A percentile compares a stretch with the other conserved stretches of the same genome.
phyloP scores from a whole-genome alignment of 164 flowering plant species.

The Macadamia tetraphylla region DNA sequence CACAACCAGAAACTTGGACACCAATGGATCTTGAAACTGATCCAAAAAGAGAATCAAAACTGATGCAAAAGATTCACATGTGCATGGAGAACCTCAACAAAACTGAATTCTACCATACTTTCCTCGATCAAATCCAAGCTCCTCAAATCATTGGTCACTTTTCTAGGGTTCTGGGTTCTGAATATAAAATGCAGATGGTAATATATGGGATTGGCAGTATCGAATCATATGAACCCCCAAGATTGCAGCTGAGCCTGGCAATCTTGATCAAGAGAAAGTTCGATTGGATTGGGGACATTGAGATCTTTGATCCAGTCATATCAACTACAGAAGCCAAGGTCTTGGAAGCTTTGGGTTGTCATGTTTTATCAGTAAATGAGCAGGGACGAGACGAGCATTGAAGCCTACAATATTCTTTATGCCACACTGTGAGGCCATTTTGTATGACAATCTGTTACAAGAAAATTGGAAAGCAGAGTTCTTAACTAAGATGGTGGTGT shows the following conservation, averaged over 20 bases:
- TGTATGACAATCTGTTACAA: constrained; percentile 66
- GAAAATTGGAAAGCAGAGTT: constrained; percentile 47
- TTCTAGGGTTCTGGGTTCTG: constrained; percentile 40
- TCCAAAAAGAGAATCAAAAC: constrained; percentile 31
- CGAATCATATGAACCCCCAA: constrained; percentile 56
- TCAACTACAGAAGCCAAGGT: constrained; percentile 60
- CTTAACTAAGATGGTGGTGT: constrained; percentile 43
- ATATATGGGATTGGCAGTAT: constrained; percentile 93
- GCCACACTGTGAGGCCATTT: constrained; percentile 84
- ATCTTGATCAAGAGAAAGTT: constrained; percentile 58
- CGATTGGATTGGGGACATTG: constrained; percentile 62
- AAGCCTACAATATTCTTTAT: constrained; percentile 76
- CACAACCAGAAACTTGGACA: constrained; percentile 33
- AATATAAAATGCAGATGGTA: constrained; percentile 60
- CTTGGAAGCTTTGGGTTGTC: constrained; percentile 54
- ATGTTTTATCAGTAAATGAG: constrained; percentile 60
- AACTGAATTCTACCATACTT: constrained; percentile 41
- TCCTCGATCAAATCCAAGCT: constrained; percentile 45
- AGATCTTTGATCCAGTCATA: constrained; percentile 81
- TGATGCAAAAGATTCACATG: constrained; percentile 50
- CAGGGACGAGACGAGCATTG: constrained; percentile 50
- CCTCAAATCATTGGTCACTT: constrained; percentile 25
- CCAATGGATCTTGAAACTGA: constrained; percentile 44
- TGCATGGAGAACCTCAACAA: constrained; percentile 45
- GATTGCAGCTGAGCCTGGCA: constrained; percentile 71